Base-by-base conservation (phyloP, 768 basidiomycete genomes). In the Holtermanniella nyarrowii region DNA sequence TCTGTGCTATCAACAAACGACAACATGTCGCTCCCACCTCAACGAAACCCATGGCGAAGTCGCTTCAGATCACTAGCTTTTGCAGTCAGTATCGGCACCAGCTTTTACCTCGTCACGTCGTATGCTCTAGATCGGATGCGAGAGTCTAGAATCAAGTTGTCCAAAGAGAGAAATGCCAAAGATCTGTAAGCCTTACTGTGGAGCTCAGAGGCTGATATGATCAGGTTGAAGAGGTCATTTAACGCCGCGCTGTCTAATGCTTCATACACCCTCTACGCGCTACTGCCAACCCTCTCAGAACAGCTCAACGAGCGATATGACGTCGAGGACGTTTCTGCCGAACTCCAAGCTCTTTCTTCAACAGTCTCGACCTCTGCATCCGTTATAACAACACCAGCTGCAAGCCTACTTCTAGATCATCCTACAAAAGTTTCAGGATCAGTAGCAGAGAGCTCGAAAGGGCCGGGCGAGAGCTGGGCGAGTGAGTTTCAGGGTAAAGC, bases 191-290 rank as follows among this genome's bases (percentile, higher is more conserved):
- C 31, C 42, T 1, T 22, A 16, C 42, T 18, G 27, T n/a, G n/a
- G 31, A 37, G 31, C 16, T 37, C 7, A 16, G 31, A 37, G 47
- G 13, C 27, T 18, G 16, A 42, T 21, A 5, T 4, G 41, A 20
- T 39, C 39, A 67, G 65, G 42, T 50, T 67, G 31, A 67, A 61
- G 50, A 54, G 52, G 18, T 63, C 69, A 49, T 71, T 71, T 49
- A 60, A 62, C 20, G 59, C 69, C 7, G 51, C 69, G 1, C 49
- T 64, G 22, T 66, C 63, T n/a, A 68, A 66, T 23, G 59, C 68
- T n/a, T 66, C 67, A 18, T 71, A 66, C 59, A 71, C 69, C 10
- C 57, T 71, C 42, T 71, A 71, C 46, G 67, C 67, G 23, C 58
- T 71, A 23, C 48, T 71, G 3, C 69, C 69, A 13, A 71, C 67